phyloP scores from a whole-genome alignment of 2,329 filamentous ascomycete genomes.

The Zasmidium angulare region DNA sequence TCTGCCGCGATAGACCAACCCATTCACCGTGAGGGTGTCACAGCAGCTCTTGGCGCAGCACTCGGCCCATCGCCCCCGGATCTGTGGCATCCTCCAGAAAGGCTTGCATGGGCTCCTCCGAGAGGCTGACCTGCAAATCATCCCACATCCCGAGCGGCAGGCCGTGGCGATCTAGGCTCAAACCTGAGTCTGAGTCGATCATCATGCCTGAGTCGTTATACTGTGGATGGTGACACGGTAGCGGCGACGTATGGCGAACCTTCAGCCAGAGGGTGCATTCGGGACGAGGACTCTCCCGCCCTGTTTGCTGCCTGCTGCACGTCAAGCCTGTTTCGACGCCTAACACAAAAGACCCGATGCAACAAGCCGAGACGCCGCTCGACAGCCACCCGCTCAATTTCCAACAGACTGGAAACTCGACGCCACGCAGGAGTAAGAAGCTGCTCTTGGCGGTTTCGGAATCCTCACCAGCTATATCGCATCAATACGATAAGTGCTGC shows the following conservation, averaged over 20 bases:
- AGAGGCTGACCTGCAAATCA: slow-evolving; percentile 12
- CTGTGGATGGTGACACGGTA: background rate
- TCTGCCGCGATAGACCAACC: background rate
- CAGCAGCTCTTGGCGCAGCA: slow-evolving; percentile 5
- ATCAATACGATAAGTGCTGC: background rate
- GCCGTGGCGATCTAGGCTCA: slow-evolving; percentile 5
- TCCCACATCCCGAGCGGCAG: slow-evolving; percentile 6
- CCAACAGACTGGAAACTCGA: slow-evolving; percentile 3
- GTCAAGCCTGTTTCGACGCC: slow-evolving; percentile 17
- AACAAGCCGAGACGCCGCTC: slow-evolving; percentile 10
- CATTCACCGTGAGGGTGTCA: slow-evolving; percentile 1
- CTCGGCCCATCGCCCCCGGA: slow-evolving; percentile 6
- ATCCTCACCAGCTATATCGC: background rate
- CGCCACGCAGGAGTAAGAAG: slow-evolving; percentile 4
- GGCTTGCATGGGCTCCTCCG: slow-evolving; percentile 11
- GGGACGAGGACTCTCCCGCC: background rate
- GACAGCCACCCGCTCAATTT: slow-evolving; percentile 4
- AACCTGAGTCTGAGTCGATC: background rate
- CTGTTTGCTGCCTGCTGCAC: slow-evolving; percentile 21
- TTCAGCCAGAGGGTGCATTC: background rate
- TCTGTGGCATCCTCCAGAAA: slow-evolving; percentile 6
- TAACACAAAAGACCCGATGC: slow-evolving; percentile 11
- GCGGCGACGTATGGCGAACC: background rate
- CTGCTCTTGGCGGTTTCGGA: background rate
- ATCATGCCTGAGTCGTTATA: background rate